Percentiles rank a stretch among this genome's conserved stretches.
phyloP scores from a whole-genome alignment of 179 eudicot species.

The Beta macrorhiza region DNA sequence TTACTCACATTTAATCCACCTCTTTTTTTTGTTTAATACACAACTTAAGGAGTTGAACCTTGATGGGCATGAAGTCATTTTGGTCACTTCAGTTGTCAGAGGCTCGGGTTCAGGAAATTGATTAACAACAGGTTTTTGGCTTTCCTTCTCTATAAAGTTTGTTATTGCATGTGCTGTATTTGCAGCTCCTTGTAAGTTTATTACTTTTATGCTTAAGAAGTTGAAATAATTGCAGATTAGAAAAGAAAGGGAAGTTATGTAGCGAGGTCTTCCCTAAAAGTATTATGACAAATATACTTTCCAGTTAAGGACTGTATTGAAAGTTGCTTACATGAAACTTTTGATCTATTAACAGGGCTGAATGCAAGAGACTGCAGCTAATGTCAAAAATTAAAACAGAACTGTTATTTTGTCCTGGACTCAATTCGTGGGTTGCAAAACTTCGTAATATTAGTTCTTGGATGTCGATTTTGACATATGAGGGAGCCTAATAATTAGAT shows the following conservation, averaged over 20 bases:
- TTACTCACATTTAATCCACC: slow-evolving; percentile 13
- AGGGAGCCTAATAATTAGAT: not conserved
- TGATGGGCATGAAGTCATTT: slow-evolving; percentile 82
- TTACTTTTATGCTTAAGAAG: not conserved
- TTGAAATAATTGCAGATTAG: not conserved
- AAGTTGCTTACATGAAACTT: not conserved
- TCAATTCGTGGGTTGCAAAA: no score
- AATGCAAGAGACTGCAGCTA: not conserved
- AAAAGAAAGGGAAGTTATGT: not conserved
- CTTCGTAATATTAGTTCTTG: no score
- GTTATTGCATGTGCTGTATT: not conserved
- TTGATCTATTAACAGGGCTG: not conserved
- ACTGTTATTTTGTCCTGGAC: no score
- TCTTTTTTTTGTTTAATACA: slow-evolving; percentile 13
- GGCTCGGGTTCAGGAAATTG: slow-evolving; percentile 76
- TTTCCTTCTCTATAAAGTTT: slow-evolving; percentile 23
- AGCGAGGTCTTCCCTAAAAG: not conserved
- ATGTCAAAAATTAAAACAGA: no score
- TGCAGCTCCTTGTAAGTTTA: not conserved
- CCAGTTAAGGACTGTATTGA: no score
- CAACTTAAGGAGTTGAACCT: slow-evolving; percentile 79
- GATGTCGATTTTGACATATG: no score
- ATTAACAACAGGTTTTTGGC: slow-evolving; percentile 79
- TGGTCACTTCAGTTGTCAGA: slow-evolving; percentile 93
- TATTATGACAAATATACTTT: not conserved